These are phyloP conservation scores for Kernera saxatilis DNA, from an alignment of 345 rosid genomes.

Conservation along the genomic window DNA sequence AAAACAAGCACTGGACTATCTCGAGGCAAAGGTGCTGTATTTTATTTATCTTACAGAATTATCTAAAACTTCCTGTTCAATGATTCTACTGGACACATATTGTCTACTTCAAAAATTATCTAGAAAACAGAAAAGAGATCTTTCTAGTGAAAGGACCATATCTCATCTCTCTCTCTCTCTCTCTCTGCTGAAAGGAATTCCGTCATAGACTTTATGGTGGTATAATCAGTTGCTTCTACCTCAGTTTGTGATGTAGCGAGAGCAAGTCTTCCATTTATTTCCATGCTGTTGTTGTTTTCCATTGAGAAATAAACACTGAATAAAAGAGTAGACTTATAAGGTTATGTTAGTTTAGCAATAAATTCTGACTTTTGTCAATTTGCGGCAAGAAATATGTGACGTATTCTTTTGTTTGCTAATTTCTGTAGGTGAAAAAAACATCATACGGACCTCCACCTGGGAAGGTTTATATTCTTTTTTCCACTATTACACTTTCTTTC, in stretches of 20 bases:
- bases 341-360: conserved; percentile 7
- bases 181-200: not conserved
- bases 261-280: not conserved
- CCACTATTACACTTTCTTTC: not conserved
- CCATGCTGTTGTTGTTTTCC: not conserved
- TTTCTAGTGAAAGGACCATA: not conserved
- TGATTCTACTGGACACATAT: not conserved
- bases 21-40: conserved; percentile 60
- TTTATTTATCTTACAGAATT: not conserved
- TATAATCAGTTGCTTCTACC: not conserved
- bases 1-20: conserved; percentile 66
- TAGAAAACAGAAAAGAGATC: not conserved
- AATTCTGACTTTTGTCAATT: not conserved
- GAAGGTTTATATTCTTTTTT: conserved; percentile 41
- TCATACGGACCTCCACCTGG: conserved; percentile 33
- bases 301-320: not conserved
- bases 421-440: conserved; percentile 54
- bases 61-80: not conserved
- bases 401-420: not conserved
- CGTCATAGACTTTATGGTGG: not conserved
- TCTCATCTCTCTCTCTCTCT: not conserved
- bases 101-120: not conserved
- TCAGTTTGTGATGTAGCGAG: not conserved
- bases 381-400: not conserved
- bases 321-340: not conserved